phyloP scores from a whole-genome alignment of 1,284 basidiomycete species.

The Amylostereum areolatum region DNA sequence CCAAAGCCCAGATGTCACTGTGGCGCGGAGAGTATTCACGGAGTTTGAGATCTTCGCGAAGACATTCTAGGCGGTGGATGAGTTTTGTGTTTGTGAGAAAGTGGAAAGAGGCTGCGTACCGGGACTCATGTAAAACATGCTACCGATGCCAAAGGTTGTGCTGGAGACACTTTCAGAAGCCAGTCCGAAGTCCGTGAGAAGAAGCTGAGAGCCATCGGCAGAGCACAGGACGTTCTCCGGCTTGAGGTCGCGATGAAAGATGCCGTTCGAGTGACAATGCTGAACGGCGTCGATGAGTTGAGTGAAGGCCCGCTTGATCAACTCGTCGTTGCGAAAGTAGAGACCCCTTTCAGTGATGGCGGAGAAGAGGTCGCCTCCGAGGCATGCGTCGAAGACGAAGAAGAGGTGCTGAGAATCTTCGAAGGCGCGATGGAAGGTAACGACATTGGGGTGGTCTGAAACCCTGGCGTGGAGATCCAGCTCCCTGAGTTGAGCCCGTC shows the following conservation, averaged over 20 bases:
- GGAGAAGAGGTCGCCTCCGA: slow-evolving; percentile 57
- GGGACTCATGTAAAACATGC: slow-evolving; percentile 60
- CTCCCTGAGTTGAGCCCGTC: slow-evolving; percentile 53
- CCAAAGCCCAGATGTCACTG: slow-evolving; percentile 89
- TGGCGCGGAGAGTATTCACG: slow-evolving; percentile 60
- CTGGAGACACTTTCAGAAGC: slow-evolving; percentile 47
- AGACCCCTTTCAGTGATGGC: slow-evolving; percentile 46
- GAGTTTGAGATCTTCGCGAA: slow-evolving; percentile 16
- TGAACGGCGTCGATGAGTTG: slow-evolving; percentile 62
- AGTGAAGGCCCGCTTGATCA: slow-evolving; percentile 45
- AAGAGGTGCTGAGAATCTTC: slow-evolving; percentile 33
- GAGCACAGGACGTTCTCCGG: slow-evolving; percentile 69
- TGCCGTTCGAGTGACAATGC: slow-evolving; percentile 51
- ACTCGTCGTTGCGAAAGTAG: slow-evolving; percentile 44
- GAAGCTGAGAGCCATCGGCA: slow-evolving; percentile 38
- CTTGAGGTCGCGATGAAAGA: slow-evolving; percentile 71
- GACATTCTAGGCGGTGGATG: slow-evolving; percentile 17
- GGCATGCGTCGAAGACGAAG: slow-evolving; percentile 3
- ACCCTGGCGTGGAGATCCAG: slow-evolving; percentile 52
- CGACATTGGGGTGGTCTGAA: slow-evolving; percentile 47
- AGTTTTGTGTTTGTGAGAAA: not conserved
- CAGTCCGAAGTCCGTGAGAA: slow-evolving; percentile 65
- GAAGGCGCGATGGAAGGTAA: slow-evolving; percentile 49
- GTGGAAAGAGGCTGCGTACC: slow-evolving; percentile 26
- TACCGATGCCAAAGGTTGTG: slow-evolving; percentile 45